A percentile compares a stretch with the other conserved stretches of the same genome.
phyloP scores from a whole-genome alignment of 306 rosid species.

The Glycine latifolia region DNA sequence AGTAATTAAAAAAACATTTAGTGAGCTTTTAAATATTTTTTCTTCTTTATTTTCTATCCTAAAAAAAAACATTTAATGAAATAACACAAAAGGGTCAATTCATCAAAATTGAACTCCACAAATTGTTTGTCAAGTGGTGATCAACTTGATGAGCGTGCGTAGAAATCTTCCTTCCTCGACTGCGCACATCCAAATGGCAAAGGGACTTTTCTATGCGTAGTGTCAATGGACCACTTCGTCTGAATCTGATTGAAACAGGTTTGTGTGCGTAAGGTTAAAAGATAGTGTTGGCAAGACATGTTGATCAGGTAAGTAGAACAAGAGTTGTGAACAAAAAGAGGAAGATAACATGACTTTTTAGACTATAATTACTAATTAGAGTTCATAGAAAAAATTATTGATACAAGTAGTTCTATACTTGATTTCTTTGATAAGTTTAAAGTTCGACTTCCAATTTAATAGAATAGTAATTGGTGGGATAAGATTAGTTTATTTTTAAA shows the following conservation, averaged over 20 bases:
- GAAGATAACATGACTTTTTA: slow-evolving; percentile 5
- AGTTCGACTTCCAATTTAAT: too few relatives aligned
- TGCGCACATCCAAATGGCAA: not conserved
- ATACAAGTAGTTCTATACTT: too few relatives aligned
- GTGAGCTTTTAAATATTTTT: too few relatives aligned
- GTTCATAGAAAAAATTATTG: too few relatives aligned
- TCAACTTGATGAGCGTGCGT: slow-evolving; percentile 13
- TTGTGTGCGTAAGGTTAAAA: slow-evolving; percentile 15
- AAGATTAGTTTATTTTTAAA: too few relatives aligned
- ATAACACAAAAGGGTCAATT: too few relatives aligned
- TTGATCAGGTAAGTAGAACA: slow-evolving; percentile 49
- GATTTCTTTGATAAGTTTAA: too few relatives aligned
- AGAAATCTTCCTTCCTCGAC: slow-evolving; percentile 9
- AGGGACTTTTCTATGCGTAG: slow-evolving; percentile 18
- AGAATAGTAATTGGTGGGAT: too few relatives aligned
- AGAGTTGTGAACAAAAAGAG: slow-evolving; percentile 45
- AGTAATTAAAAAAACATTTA: too few relatives aligned
- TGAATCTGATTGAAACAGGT: not conserved
- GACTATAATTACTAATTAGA: not conserved
- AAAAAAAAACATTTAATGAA: too few relatives aligned
- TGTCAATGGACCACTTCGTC: slow-evolving; percentile 45
- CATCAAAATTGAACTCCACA: not conserved
- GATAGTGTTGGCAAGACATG: slow-evolving; percentile 51
- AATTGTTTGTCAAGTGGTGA: slow-evolving; percentile 33
- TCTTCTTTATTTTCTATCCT: too few relatives aligned